phyloP scores from a whole-genome alignment of 140 eudicot species.

The Oenanthe javanica region DNA sequence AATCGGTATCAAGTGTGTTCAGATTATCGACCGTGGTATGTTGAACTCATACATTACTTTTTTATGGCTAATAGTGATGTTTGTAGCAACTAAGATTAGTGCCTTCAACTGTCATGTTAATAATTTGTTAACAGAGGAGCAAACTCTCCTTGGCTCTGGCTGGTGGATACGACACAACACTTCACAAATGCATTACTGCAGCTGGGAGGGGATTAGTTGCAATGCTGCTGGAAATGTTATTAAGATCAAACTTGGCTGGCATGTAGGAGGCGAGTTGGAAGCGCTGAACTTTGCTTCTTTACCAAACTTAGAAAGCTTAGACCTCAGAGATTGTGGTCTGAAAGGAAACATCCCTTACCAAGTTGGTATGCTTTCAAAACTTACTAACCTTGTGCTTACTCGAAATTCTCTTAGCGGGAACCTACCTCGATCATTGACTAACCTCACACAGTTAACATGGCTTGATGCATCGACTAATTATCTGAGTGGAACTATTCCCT shows the following conservation, averaged over 20 bases:
- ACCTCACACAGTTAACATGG: not conserved
- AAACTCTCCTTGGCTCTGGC: not conserved
- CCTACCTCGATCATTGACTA: not conserved
- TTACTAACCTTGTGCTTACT: not conserved
- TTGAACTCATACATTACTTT: not conserved
- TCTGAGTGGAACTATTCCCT: conserved; percentile 3
- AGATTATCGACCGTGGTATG: not conserved
- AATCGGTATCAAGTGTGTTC: not conserved
- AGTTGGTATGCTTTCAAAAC: conserved; percentile 2
- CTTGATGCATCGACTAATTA: not conserved
- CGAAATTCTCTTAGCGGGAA: not conserved
- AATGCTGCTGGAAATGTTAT: not conserved
- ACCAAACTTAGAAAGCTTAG: not conserved
- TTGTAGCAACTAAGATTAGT: not conserved
- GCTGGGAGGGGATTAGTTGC: conserved; percentile 5
- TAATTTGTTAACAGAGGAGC: not conserved
- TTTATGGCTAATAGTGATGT: not conserved
- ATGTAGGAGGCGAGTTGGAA: conserved; percentile 1
- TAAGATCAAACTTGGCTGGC: not conserved
- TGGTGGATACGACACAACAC: not conserved
- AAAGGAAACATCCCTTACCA: conserved; percentile 3
- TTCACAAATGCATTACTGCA: not conserved
- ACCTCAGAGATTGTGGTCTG: not conserved
- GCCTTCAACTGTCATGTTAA: not conserved
- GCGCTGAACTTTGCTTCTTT: not conserved